Conservation (phyloP, 768 basidiomycete species). For the Trametes elegans region DNA sequence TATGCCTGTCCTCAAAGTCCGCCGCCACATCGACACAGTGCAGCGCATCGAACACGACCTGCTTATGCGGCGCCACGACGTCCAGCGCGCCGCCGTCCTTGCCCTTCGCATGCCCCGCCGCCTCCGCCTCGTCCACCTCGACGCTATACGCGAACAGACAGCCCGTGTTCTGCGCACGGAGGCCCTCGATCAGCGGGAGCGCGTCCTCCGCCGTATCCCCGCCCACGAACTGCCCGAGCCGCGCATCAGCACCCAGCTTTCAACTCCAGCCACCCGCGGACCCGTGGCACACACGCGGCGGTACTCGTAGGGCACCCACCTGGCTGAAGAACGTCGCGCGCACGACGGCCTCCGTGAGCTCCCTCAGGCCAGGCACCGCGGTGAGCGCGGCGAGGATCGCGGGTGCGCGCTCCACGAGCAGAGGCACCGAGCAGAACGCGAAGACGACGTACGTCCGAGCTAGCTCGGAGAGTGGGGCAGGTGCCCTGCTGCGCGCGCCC, state of each 20-base stretch:
- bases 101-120: conserved; percentile 31
- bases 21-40: conserved; percentile 76
- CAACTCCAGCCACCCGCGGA: background rate
- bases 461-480: conserved; percentile 34
- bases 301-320: conserved; percentile 42
- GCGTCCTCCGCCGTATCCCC: conserved; percentile 76
- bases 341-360: conserved; percentile 66
- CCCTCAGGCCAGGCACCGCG: conserved; percentile 56
- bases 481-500: background rate
- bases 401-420: conserved; percentile 75
- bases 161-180: conserved; percentile 72
- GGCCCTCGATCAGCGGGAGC: conserved; percentile 56
- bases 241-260: background rate
- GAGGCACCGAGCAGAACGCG: conserved; percentile 73
- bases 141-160: conserved; percentile 81
- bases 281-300: background rate
- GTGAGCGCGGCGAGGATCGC: conserved; percentile 54
- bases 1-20: conserved; percentile 63
- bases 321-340: conserved; percentile 84
- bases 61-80: conserved; percentile 47
- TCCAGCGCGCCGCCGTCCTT: conserved; percentile 26
- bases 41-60: conserved; percentile 72
- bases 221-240: conserved; percentile 69
- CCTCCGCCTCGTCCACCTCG: conserved; percentile 69
- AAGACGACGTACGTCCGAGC: conserved; percentile 81